Conservation (phyloP, 2,329 filamentous ascomycete genomes). For the Ceratocystis papillata region DNA sequence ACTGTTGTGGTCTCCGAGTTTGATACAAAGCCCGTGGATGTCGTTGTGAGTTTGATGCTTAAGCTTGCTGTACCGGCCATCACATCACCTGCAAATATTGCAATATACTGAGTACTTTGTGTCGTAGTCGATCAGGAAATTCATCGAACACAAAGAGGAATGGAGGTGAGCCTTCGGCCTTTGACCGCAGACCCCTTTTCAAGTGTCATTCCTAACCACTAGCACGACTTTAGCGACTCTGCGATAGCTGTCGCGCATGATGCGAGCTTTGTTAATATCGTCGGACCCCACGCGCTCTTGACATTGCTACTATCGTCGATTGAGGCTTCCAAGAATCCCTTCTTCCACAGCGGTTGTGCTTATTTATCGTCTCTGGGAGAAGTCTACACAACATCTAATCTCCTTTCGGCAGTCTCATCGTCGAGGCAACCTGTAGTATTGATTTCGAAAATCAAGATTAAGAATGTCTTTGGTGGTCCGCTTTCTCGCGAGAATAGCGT, state of each 20-base stretch:
- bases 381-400: slow-evolving; percentile 38
- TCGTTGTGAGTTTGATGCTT: slow-evolving; percentile 16
- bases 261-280: slow-evolving; percentile 30
- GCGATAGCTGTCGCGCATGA: slow-evolving; percentile 34
- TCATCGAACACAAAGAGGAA: background rate
- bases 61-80: background rate
- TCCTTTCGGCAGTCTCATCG: slow-evolving; percentile 33
- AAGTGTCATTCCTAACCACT: background rate
- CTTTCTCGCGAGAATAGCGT: slow-evolving; percentile 25
- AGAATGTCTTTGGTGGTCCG: slow-evolving; percentile 23
- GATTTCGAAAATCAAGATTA: slow-evolving; percentile 36
- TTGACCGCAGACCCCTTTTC: background rate
- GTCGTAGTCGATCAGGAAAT: background rate
- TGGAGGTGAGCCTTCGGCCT: background rate
- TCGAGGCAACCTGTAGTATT: slow-evolving; percentile 36
- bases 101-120: background rate
- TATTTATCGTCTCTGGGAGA: slow-evolving; percentile 34
- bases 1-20: background rate
- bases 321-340: slow-evolving; percentile 35
- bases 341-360: slow-evolving; percentile 39
- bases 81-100: background rate
- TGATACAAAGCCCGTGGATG: slow-evolving; percentile 3
- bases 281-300: slow-evolving; percentile 31
- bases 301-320: slow-evolving; percentile 36
- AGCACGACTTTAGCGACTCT: background rate